A percentile compares a stretch with the other conserved stretches of the same genome.
Conservation (phyloP, 2,329 filamentous ascomycete genomes). For the Ophiostoma perfectum region DNA sequence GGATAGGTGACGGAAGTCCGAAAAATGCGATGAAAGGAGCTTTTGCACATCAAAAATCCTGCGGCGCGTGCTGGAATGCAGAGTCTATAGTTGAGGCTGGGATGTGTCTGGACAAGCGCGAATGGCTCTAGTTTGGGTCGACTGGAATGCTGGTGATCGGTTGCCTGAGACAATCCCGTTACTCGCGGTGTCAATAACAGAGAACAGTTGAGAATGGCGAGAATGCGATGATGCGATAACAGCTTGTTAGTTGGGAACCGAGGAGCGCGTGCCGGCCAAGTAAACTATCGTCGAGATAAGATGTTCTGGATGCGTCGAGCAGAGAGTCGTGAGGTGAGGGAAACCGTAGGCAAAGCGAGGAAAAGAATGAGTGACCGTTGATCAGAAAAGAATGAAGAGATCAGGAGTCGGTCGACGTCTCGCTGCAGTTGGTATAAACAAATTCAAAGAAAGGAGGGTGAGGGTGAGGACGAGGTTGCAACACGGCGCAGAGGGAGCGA, state of each 20-base stretch:
- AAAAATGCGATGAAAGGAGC: not conserved
- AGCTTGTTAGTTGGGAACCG: not conserved
- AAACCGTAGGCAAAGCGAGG: not conserved
- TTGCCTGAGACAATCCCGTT: not conserved
- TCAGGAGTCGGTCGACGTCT: slow-evolving; percentile 26
- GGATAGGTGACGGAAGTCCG: not conserved
- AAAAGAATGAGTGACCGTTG: slow-evolving; percentile 1
- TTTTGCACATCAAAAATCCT: not conserved
- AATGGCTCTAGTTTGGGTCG: not conserved
- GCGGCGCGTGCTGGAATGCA: slow-evolving; percentile 20
- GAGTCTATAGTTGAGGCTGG: slow-evolving; percentile 1
- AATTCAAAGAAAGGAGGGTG: slow-evolving; percentile 14
- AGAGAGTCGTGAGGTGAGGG: not conserved
- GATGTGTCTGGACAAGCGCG: slow-evolving; percentile 10
- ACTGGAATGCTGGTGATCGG: not conserved
- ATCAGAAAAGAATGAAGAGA: slow-evolving; percentile 13
- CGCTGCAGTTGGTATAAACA: slow-evolving; percentile 14
- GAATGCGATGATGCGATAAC: too few species aligned
- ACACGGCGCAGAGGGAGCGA: not conserved
- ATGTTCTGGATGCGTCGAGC: slow-evolving; percentile 3
- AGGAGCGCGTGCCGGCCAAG: slow-evolving; percentile 1
- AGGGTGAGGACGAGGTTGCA: not conserved
- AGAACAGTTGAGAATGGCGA: not conserved
- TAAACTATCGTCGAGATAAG: slow-evolving; percentile 1
- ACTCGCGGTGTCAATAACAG: not conserved